Conservation (phyloP, 129 eudicot species). For the Glebionis coronaria region DNA sequence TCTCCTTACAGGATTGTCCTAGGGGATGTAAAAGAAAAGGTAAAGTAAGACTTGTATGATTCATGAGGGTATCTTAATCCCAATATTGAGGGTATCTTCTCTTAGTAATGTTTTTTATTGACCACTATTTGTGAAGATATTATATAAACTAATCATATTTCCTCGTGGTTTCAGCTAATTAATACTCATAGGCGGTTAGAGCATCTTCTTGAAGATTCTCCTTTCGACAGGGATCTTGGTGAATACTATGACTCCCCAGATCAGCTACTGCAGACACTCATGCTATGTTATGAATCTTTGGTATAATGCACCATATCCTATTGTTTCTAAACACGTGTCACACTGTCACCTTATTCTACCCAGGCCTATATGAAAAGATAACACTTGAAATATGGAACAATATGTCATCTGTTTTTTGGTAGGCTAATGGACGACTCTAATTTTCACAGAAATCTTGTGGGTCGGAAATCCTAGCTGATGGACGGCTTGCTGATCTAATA, state of each 20-base stretch:
- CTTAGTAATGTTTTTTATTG: neutral
- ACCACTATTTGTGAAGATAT: slow-evolving; percentile 15
- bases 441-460: slow-evolving; percentile 79
- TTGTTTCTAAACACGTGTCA: neutral
- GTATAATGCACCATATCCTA: slow-evolving; percentile 32
- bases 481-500: slow-evolving; percentile 90
- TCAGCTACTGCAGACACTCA: slow-evolving; percentile 75
- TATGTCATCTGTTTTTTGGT: too few relatives aligned
- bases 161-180: slow-evolving; percentile 51
- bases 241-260: slow-evolving; percentile 81
- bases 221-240: slow-evolving; percentile 66
- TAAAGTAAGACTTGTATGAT: slow-evolving; percentile 22
- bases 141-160: slow-evolving; percentile 3
- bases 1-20: slow-evolving; percentile 92
- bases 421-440: slow-evolving; percentile 21
- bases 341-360: neutral
- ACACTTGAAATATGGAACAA: neutral
- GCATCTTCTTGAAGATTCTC: slow-evolving; percentile 82
- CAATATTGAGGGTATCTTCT: neutral
- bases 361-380: neutral
- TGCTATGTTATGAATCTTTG: slow-evolving; percentile 89
- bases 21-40: slow-evolving; percentile 93
- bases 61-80: slow-evolving; percentile 5
- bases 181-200: slow-evolving; percentile 77
- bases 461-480: slow-evolving; percentile 89